Percentiles rank a stretch among this genome's conserved stretches.
These are phyloP conservation scores for Pezizomycotina sp. DNA, from an alignment of 2,329 filamentous ascomycete species.

Conservation along the genomic window DNA sequence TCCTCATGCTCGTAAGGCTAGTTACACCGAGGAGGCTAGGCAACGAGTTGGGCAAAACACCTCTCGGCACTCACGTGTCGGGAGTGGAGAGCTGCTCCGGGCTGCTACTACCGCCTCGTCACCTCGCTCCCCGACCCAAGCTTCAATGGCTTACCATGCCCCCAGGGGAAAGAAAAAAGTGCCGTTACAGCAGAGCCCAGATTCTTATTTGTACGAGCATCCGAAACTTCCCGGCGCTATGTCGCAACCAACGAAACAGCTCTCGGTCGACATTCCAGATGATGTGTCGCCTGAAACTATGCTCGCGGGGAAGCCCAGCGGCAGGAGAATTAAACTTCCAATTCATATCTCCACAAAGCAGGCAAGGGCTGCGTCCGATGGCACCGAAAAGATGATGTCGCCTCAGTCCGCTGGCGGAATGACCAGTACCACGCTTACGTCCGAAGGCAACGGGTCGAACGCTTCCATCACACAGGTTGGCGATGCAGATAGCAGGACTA, in stretches of 20 bases:
- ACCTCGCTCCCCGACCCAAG: conserved; percentile 49
- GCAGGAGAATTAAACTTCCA: conserved; percentile 12
- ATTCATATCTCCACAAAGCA: conserved; percentile 15
- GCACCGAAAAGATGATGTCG: conserved; percentile 17
- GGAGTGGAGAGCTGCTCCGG: conserved; percentile 63
- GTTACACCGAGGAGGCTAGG: conserved; percentile 58
- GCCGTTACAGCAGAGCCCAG: conserved; percentile 31
- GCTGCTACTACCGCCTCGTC: too few relatives aligned
- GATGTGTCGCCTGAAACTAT: conserved; percentile 28
- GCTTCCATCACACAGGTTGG: conserved; percentile 14
- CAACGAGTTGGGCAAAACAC: too few relatives aligned
- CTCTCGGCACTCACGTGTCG: conserved; percentile 59
- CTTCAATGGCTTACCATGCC: too few relatives aligned
- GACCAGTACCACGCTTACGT: conserved; percentile 14
- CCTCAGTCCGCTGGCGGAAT: conserved; percentile 15
- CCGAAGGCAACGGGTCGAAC: conserved; percentile 15
- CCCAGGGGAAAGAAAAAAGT: conserved; percentile 56
- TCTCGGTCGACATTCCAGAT: conserved; percentile 22
- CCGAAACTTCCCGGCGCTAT: conserved; percentile 10
- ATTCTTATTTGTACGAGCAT: conserved; percentile 11
- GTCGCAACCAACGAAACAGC: conserved; percentile 7
- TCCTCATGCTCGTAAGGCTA: conserved; percentile 52
- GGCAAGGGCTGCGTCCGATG: conserved; percentile 12
- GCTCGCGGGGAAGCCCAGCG: conserved; percentile 34
- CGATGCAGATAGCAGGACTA: conserved; percentile 12